Conservation (phyloP, 1,139 yeast genomes). For the Debaryomyces udenii region DNA sequence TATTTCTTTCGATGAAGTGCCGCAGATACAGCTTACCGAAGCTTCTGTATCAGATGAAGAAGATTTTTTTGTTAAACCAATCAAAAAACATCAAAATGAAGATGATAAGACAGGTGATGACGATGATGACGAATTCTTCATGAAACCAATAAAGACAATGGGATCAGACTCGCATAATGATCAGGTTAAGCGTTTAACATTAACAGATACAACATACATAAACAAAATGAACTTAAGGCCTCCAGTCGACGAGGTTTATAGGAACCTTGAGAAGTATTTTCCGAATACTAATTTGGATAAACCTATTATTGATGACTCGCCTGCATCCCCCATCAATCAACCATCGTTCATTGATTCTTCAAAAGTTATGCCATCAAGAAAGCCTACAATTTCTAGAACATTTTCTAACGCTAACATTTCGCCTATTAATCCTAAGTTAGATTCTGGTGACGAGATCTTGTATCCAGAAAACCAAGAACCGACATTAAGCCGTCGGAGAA, state of each 20-base stretch:
- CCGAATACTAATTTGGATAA: conserved; percentile 92
- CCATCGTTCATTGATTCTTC: conserved; percentile 8
- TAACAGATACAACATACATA: background rate
- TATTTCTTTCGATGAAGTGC: conserved; percentile 74
- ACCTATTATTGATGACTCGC: conserved; percentile 85
- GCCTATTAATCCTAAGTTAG: conserved; percentile 33
- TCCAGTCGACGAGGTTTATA: conserved; percentile 90
- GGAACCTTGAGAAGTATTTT: conserved; percentile 87
- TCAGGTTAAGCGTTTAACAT: background rate
- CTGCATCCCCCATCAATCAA: conserved; percentile 50
- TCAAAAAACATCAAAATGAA: conserved; percentile 13
- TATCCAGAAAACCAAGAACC: conserved; percentile 35
- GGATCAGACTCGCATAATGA: background rate
- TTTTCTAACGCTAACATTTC: conserved; percentile 52
- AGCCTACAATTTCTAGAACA: conserved; percentile 48
- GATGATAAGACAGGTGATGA: conserved; percentile 9
- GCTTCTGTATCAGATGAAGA: conserved; percentile 45
- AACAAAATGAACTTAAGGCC: conserved; percentile 69
- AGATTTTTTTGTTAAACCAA: conserved; percentile 36
- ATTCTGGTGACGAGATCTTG: conserved; percentile 37
- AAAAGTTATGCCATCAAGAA: conserved; percentile 19
- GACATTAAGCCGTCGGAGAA: conserved; percentile 39
- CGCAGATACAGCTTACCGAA: conserved; percentile 43
- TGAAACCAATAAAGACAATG: conserved; percentile 25
- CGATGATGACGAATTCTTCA: conserved; percentile 31